Conservation (phyloP, 495 filamentous ascomycete species). For the Aeminium ludgeri region DNA sequence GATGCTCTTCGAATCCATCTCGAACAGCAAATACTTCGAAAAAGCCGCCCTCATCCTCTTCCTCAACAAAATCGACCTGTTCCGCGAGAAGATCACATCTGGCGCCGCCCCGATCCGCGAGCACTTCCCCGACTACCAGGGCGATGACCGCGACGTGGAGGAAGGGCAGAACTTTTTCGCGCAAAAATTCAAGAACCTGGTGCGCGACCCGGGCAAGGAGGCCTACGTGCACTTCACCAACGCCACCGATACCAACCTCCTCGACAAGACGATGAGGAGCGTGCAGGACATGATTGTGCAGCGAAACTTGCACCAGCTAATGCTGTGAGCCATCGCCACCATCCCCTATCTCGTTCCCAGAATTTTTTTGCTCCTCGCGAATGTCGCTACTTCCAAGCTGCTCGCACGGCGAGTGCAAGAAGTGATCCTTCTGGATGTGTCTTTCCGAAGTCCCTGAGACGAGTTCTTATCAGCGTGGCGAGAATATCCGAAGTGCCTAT, state of each 20-base stretch:
- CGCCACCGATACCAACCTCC: slow-evolving; percentile 86
- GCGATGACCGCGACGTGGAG: slow-evolving; percentile 37
- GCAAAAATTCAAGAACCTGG: slow-evolving; percentile 73
- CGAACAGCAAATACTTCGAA: slow-evolving; percentile 95
- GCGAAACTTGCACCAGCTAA: slow-evolving; percentile 84
- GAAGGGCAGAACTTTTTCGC: slow-evolving; percentile 70
- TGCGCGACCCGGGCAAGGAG: slow-evolving; percentile 64
- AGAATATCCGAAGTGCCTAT: too few species aligned
- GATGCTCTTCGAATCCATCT: slow-evolving; percentile 94
- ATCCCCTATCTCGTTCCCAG: too few species aligned
- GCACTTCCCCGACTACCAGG: slow-evolving; percentile 87
- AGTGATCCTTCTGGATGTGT: too few species aligned
- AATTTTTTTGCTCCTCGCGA: too few species aligned
- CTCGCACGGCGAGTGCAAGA: too few species aligned
- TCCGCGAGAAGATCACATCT: slow-evolving; percentile 68
- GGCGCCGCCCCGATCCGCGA: slow-evolving; percentile 56
- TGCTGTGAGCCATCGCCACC: too few species aligned
- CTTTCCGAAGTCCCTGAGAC: too few species aligned
- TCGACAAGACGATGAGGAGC: slow-evolving; percentile 93
- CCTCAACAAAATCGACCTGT: slow-evolving; percentile 98
- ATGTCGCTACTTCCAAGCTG: too few species aligned
- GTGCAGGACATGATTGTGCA: slow-evolving; percentile 99
- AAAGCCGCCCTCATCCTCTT: slow-evolving; percentile 93
- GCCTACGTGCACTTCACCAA: slow-evolving; percentile 91
- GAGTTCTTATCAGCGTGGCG: too few species aligned